Evolutionary conservation across 179 eudicot species (phyloP).

Genomic region (Silene noctiflora): DNA sequence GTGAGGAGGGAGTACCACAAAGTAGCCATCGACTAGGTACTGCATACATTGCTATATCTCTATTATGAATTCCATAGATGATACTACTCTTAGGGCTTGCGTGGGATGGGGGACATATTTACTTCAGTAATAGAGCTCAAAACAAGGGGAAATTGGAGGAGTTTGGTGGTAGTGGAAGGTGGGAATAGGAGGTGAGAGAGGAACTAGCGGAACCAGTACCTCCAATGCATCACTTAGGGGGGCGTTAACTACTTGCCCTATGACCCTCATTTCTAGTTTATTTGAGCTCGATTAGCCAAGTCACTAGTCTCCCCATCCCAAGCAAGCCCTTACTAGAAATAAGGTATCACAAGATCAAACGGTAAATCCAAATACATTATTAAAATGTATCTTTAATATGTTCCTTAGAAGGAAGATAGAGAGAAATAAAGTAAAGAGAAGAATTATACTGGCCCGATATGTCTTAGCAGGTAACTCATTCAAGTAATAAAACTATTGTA

Average conservation of each 20-base stretch:
- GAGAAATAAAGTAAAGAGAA: not conserved
- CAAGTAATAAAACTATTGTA: no score
- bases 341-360: not conserved
- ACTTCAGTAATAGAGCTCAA: no score
- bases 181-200: no score
- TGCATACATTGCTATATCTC: not conserved
- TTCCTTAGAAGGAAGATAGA: not conserved
- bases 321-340: not conserved
- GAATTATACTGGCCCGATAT: not conserved
- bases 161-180: no score
- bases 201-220: no score
- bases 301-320: no score
- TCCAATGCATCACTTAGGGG: no score
- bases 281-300: no score
- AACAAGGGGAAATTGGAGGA: no score
- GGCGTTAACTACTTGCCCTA: no score
- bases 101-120: not conserved
- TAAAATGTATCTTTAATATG: not conserved
- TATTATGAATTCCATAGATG: not conserved
- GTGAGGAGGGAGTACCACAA: no score
- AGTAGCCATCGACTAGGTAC: not conserved
- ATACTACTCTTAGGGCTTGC: not conserved
- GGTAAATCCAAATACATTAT: not conserved
- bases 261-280: no score
- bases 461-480: not conserved